Conservation (phyloP, 768 basidiomycete species). For the Trametes gibbosa region DNA sequence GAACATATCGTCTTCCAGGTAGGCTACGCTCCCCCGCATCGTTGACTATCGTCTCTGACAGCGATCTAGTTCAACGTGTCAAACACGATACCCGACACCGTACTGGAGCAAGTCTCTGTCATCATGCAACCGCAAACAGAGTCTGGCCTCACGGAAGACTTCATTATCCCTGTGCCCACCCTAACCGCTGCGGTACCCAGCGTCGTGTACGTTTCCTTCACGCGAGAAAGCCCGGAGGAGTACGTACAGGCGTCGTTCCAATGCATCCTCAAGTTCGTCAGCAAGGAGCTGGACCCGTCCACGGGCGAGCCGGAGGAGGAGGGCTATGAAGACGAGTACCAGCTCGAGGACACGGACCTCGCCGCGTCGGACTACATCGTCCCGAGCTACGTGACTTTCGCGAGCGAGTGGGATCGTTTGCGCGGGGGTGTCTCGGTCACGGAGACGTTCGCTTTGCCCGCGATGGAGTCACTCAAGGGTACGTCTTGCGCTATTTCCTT, state of each 20-base stretch:
- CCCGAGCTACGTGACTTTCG: slow-evolving; percentile 91
- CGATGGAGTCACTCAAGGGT: slow-evolving; percentile 95
- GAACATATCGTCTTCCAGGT: slow-evolving; percentile 98
- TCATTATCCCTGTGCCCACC: slow-evolving; percentile 81
- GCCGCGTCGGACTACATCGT: slow-evolving; percentile 93
- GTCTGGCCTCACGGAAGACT: slow-evolving; percentile 81
- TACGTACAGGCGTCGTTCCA: slow-evolving; percentile 85
- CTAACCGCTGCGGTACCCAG: slow-evolving; percentile 76
- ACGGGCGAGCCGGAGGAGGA: slow-evolving; percentile 96
- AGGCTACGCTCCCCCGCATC: slow-evolving; percentile 23
- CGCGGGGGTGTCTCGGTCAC: slow-evolving; percentile 73
- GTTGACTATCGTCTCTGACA: neutral
- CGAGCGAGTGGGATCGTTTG: slow-evolving; percentile 93
- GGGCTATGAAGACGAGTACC: slow-evolving; percentile 99
- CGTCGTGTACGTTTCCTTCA: slow-evolving; percentile 91
- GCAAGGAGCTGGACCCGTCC: slow-evolving; percentile 95
- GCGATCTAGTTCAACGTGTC: slow-evolving; percentile 85
- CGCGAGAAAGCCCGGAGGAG: slow-evolving; percentile 71
- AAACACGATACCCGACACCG: slow-evolving; percentile 94
- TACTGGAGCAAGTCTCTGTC: slow-evolving; percentile 91
- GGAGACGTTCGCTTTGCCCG: slow-evolving; percentile 90
- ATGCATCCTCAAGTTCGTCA: slow-evolving; percentile 90
- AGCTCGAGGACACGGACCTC: slow-evolving; percentile 93
- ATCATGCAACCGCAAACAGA: slow-evolving; percentile 85
- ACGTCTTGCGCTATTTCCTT: slow-evolving; percentile 27